Evolutionary conservation across 2,329 filamentous ascomycete species (phyloP), one percentile per base, ranked within the genome.

Genomic region (Xylaria polymorpha): DNA sequence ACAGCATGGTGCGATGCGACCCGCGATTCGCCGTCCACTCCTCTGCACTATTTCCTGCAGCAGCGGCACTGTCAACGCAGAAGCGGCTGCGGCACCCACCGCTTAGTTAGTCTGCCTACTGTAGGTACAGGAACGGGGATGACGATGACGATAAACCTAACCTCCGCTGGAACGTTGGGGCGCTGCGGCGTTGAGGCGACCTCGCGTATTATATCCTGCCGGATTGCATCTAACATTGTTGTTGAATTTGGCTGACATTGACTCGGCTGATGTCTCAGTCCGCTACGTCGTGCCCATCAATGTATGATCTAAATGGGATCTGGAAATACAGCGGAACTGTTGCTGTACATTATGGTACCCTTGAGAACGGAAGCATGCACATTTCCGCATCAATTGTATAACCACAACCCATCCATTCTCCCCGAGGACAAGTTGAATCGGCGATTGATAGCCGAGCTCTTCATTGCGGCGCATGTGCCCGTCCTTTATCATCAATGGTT

Each of bases 1-100:
- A 10, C 41, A 35, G 15, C 56, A 59, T 59, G 56, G 39, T 68
- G 35, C 39, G 59, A 58, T 55, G 53, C 55, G 39, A 46, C 37
- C 44, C 48, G 58, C 46, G 6, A 53, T 69, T 60, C 62, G 57
- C 51, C 39, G 48, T 44, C 59, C 22, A n/a, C 32, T 41, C 60
- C 39, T 64, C 29, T 66, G 51, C 58, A 58, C 37, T 41, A 68
- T 61, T 53, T 66, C 22, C 57, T 61, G 58, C 66, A 68, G 66
- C 37, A 64, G 20, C 60, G 18, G 22, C 41, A 56, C 15, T 18
- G 25, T 15, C 53, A 48, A 43, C 43, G 43, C 25, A 59, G 37
- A 32, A 15, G 18, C 46, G 25, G 43, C 62, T 51, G 46, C 46
- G 29, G 56, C 39, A 55, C 5, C 57, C 22, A 39, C 37, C 35